Conservation (phyloP, 805 yeast genomes). For the Pichia cabralensis region DNA sequence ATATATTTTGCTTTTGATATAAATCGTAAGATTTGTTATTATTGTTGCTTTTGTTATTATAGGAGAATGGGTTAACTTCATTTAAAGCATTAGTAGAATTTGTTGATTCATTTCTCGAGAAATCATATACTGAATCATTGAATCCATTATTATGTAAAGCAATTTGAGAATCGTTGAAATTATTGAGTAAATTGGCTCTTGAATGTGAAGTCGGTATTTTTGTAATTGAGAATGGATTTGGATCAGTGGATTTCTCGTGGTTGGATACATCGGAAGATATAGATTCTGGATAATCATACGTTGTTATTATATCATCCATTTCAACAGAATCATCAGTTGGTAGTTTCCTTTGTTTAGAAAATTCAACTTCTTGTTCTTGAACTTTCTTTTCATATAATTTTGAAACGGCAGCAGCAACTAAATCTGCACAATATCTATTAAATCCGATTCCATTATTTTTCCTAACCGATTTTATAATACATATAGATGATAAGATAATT, state of each 20-base stretch:
- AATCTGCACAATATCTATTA: conserved; percentile 15
- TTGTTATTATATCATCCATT: neutral
- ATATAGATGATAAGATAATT: conserved; percentile 15
- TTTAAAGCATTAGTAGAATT: too few relatives aligned
- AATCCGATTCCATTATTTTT: conserved; percentile 9
- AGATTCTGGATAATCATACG: neutral
- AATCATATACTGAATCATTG: neutral
- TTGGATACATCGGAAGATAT: conserved; percentile 2
- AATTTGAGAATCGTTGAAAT: neutral
- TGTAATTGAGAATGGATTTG: too few relatives aligned
- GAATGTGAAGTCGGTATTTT: conserved; percentile 8
- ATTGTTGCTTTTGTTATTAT: neutral
- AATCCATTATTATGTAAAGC: neutral
- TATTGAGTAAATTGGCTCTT: conserved; percentile 1
- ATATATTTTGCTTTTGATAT: neutral
- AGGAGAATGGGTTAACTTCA: too few relatives aligned
- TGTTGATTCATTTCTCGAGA: neutral
- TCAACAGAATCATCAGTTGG: conserved; percentile 9
- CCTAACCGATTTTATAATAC: conserved; percentile 12
- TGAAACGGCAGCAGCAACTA: conserved; percentile 22
- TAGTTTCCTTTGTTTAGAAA: conserved; percentile 12
- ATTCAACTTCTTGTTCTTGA: conserved; percentile 12
- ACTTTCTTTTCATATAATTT: conserved; percentile 17
- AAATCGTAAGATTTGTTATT: neutral
- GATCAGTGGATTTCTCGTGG: conserved; percentile 4